These are phyloP conservation scores for Gnomoniopsis sp. DNA, from an alignment of 2,329 filamentous ascomycete species.

Conservation along the genomic window DNA sequence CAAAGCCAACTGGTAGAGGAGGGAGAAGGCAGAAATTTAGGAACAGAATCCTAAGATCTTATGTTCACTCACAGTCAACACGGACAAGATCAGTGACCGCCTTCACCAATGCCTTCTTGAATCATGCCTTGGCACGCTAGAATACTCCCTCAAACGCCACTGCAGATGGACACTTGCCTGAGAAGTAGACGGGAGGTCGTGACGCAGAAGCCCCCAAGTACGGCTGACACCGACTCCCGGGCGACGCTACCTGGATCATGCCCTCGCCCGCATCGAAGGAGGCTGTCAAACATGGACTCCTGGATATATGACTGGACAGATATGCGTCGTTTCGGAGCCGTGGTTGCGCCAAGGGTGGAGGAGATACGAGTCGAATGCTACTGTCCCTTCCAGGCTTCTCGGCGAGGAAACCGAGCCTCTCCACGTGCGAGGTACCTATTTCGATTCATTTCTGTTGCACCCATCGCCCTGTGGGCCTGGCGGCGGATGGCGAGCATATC, in stretches of 20 bases:
- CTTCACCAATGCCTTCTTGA: not conserved
- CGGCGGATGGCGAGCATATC: too few species aligned
- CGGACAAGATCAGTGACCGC: not conserved
- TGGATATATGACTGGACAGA: not conserved
- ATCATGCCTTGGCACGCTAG: not conserved
- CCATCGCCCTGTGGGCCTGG: too few species aligned
- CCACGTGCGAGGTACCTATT: conserved; percentile 1
- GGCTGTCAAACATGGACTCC: not conserved
- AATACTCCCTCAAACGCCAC: not conserved
- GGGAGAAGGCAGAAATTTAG: not conserved
- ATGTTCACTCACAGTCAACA: not conserved
- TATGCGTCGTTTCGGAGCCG: too few species aligned
- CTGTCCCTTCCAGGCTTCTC: not conserved
- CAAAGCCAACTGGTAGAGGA: not conserved
- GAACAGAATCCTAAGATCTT: not conserved
- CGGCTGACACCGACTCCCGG: conserved; percentile 4
- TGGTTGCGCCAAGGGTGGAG: not conserved
- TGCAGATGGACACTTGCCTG: not conserved
- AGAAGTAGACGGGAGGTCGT: not conserved
- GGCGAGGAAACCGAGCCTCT: not conserved
- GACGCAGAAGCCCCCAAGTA: not conserved
- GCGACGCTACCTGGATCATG: not conserved
- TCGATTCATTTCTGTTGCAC: too few species aligned
- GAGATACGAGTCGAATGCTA: not conserved
- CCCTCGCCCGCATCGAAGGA: not conserved